Evolutionary conservation across 192 early-diverging fungal genomes (phyloP).

Genomic region (Spizellomyces punctatus): DNA sequence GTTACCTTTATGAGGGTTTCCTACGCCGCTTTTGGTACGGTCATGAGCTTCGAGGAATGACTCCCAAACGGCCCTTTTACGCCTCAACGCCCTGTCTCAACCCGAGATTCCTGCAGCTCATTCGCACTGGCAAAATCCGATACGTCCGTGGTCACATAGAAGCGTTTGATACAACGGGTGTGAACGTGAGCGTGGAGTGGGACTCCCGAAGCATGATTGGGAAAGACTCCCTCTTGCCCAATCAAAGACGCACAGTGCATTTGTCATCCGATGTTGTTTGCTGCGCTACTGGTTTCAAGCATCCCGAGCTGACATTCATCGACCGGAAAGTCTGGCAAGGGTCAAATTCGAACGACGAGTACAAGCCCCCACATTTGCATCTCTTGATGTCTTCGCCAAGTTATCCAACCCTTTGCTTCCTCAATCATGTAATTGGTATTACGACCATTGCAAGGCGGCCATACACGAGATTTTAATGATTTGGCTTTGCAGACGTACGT

Average conservation of each 20-base stretch:
- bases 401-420: constrained; percentile 22
- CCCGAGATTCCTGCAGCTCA: constrained; percentile 15
- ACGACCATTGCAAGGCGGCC: neutral
- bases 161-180: neutral
- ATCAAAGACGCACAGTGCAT: neutral
- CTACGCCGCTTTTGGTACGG: constrained; percentile 30
- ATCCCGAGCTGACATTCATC: constrained; percentile 7
- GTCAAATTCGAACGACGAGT: neutral
- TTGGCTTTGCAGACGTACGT: constrained; percentile 9
- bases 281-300: constrained; percentile 28
- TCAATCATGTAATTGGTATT: constrained; percentile 9
- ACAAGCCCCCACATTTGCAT: constrained; percentile 25
- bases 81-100: constrained; percentile 29
- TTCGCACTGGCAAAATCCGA: constrained; percentile 22
- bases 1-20: constrained; percentile 15
- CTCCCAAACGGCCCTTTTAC: constrained; percentile 26
- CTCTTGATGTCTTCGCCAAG: constrained; percentile 12
- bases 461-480: neutral
- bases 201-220: constrained; percentile 23
- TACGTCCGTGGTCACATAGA: constrained; percentile 24
- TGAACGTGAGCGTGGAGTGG: constrained; percentile 15
- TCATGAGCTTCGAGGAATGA: constrained; percentile 18
- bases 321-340: neutral
- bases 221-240: neutral
- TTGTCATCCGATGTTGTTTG: constrained; percentile 2